Percentiles rank a stretch among this genome's conserved stretches.
Conservation (phyloP, 768 basidiomycete species). For the Multifurca ochricompacta region DNA sequence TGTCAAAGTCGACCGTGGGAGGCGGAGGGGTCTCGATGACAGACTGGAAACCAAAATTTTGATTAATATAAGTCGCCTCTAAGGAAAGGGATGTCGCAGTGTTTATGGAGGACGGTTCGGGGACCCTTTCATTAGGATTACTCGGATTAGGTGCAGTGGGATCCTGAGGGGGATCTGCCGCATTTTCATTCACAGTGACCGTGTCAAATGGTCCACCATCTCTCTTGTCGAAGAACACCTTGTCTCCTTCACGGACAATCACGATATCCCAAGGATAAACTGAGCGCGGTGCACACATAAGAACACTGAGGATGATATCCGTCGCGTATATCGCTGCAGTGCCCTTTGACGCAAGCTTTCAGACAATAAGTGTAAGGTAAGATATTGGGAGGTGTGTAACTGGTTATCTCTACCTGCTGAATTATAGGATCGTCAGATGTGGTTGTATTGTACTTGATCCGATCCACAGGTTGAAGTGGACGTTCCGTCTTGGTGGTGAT, state of each 20-base stretch:
- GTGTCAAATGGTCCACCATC: constrained; percentile 96
- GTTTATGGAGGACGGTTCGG: constrained; percentile 85
- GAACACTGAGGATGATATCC: constrained; percentile 87
- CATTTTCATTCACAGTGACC: constrained; percentile 98
- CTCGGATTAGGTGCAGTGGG: constrained; percentile 70
- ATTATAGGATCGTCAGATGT: constrained; percentile 98
- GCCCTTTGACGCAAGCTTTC: constrained; percentile 69
- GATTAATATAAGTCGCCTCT: constrained; percentile 98
- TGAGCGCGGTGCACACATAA: constrained; percentile 94
- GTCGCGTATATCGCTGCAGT: constrained; percentile 88
- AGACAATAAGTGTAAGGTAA: constrained; percentile 2
- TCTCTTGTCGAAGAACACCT: constrained; percentile 94
- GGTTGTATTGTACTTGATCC: constrained; percentile 94
- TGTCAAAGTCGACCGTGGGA: constrained; percentile 61
- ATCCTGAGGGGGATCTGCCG: constrained; percentile 87
- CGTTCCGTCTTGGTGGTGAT: constrained; percentile 90
- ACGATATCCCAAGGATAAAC: constrained; percentile 99
- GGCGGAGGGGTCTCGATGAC: constrained; percentile 65
- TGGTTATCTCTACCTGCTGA: constrained; percentile 52
- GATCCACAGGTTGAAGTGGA: constrained; percentile 86
- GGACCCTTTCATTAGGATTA: constrained; percentile 61
- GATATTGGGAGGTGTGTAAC: constrained; percentile 5
- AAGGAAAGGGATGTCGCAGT: constrained; percentile 88
- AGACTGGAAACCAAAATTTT: constrained; percentile 96
- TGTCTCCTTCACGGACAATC: constrained; percentile 86